These are phyloP conservation scores for Limnomonas spitsbergensis DNA, from an alignment of 139 green algal species.

Conservation along the genomic window DNA sequence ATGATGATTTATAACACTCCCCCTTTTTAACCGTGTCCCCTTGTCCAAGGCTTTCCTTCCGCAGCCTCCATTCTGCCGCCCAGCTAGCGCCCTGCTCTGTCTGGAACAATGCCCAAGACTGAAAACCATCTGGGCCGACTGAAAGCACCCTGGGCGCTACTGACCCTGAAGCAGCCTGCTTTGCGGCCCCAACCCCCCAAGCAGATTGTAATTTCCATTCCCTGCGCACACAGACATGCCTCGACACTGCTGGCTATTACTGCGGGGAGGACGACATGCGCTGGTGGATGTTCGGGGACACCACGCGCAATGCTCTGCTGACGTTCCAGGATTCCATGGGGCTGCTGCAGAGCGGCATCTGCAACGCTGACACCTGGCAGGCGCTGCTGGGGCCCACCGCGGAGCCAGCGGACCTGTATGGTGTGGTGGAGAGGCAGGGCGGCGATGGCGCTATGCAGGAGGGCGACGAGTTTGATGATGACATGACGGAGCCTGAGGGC, in stretches of 20 bases:
- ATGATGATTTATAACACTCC: no score
- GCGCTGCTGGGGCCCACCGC: constrained; percentile 57
- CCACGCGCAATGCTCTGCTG: constrained; percentile 35
- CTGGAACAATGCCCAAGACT: no score
- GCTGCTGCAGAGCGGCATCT: constrained; percentile 68
- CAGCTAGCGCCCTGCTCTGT: no score
- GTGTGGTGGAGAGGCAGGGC: not conserved
- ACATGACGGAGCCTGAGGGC: not conserved
- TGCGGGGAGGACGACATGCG: constrained; percentile 55
- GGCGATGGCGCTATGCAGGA: not conserved
- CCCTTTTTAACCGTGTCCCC: no score
- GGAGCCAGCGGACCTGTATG: constrained; percentile 44
- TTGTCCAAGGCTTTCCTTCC: no score
- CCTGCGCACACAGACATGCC: constrained; percentile 1
- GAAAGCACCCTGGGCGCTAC: no score
- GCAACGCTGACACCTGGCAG: constrained; percentile 60
- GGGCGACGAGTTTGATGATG: not conserved
- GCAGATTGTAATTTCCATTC: no score
- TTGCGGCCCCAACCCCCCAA: no score
- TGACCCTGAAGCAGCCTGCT: no score
- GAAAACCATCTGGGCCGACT: no score
- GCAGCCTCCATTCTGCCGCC: no score
- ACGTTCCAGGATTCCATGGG: constrained; percentile 64
- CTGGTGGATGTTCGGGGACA: constrained; percentile 57
- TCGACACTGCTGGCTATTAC: constrained; percentile 30